These are phyloP conservation scores for Rutstroemia sp. DNA, from an alignment of 2,329 filamentous ascomycete species.

Conservation along the genomic window DNA sequence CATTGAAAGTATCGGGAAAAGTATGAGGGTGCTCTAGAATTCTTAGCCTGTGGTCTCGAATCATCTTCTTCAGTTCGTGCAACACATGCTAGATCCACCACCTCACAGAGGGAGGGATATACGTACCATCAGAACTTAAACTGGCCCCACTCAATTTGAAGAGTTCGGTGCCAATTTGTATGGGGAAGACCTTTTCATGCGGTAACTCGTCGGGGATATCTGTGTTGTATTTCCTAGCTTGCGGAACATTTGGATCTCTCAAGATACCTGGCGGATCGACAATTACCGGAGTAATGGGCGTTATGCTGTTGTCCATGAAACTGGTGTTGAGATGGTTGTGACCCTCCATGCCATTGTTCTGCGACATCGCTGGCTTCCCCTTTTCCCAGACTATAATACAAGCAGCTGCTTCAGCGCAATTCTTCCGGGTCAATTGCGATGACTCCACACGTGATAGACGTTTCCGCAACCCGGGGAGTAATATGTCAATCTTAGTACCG, in stretches of 20 bases:
- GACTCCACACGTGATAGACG: too few species aligned
- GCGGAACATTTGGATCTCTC: slow-evolving; percentile 6
- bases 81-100: not conserved
- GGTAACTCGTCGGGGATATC: slow-evolving; percentile 31
- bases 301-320: not conserved
- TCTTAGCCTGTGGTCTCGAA: slow-evolving; percentile 34
- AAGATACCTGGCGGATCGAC: slow-evolving; percentile 18
- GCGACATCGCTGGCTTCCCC: not conserved
- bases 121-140: slow-evolving; percentile 64
- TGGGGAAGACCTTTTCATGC: slow-evolving; percentile 49
- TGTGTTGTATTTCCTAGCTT: slow-evolving; percentile 21
- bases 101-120: not conserved
- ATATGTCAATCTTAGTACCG: too few species aligned
- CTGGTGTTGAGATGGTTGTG: not conserved
- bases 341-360: not conserved
- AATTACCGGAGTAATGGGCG: not conserved
- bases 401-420: too few species aligned
- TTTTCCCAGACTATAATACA: not conserved
- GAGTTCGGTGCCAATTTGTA: slow-evolving; percentile 62
- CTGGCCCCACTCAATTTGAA: slow-evolving; percentile 63
- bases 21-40: slow-evolving; percentile 77
- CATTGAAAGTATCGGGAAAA: slow-evolving; percentile 91
- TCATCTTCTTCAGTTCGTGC: not conserved
- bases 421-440: too few species aligned
- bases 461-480: too few species aligned